Evolutionary conservation across 208 protist genomes (phyloP).

Genomic region (Kentomonas sorsogonicus): DNA sequence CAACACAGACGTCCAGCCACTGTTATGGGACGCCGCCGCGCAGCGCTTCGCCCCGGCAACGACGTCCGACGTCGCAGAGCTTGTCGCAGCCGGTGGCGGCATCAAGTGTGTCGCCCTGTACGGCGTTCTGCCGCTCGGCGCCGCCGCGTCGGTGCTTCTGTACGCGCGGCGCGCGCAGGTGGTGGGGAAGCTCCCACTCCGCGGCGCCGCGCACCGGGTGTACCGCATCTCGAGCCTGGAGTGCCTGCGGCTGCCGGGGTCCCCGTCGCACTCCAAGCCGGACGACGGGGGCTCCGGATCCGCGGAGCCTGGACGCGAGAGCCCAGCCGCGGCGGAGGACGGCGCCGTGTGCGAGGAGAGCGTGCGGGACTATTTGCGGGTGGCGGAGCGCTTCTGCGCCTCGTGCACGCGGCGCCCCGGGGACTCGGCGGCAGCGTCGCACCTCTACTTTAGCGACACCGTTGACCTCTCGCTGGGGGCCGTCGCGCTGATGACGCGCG

Average conservation of each 20-base stretch:
- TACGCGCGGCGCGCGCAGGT: too few relatives aligned
- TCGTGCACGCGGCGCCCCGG: conserved; percentile 15
- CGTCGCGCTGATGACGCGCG: neutral
- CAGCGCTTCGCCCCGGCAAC: conserved; percentile 3
- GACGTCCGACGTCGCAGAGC: neutral
- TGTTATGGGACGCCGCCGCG: neutral
- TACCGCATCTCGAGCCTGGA: conserved; percentile 41
- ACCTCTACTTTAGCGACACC: neutral
- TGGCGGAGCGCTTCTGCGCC: conserved; percentile 52
- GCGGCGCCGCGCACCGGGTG: conserved; percentile 28
- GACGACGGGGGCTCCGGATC: neutral
- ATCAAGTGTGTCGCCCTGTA: conserved; percentile 56
- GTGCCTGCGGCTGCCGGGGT: conserved; percentile 47
- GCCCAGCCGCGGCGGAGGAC: too few relatives aligned
- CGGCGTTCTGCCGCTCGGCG: conserved; percentile 56
- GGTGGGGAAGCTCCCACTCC: conserved; percentile 12
- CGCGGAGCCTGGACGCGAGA: too few relatives aligned
- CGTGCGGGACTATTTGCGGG: conserved; percentile 36
- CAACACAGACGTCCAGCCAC: too few relatives aligned
- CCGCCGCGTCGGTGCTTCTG: conserved; percentile 40
- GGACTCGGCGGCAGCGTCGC: conserved; percentile 6
- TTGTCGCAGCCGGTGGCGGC: conserved; percentile 14
- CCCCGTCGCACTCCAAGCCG: neutral
- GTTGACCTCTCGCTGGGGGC: neutral
- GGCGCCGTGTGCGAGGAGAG: conserved; percentile 26